Evolutionary conservation across 768 basidiomycete genomes (phyloP).

Genomic region (Hypsizygus marmoreus): DNA sequence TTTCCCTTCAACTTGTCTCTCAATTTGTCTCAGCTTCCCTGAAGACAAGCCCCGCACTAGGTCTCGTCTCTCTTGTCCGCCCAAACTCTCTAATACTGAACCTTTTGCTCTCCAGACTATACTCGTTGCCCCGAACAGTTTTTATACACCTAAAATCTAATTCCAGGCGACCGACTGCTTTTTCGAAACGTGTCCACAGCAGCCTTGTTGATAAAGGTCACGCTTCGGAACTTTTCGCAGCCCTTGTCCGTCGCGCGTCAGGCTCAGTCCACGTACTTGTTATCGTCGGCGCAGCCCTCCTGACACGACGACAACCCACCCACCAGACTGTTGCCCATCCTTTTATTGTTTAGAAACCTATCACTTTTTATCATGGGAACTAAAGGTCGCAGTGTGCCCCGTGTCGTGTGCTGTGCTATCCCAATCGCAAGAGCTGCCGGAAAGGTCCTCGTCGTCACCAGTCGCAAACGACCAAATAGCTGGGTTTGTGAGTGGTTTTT

Average conservation of each 20-base stretch:
- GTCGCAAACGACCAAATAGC: slow-evolving; percentile 74
- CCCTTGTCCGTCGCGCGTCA: slow-evolving; percentile 25
- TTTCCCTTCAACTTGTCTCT: slow-evolving; percentile 6
- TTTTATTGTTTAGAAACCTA: slow-evolving; percentile 8
- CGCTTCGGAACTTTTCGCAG: slow-evolving; percentile 11
- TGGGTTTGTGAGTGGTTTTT: slow-evolving; percentile 84
- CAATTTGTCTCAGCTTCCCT: slow-evolving; percentile 11
- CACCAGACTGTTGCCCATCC: slow-evolving; percentile 5
- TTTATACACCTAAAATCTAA: background rate
- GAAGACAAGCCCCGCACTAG: slow-evolving; percentile 22
- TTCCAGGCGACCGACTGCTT: background rate
- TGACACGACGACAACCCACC: slow-evolving; percentile 21
- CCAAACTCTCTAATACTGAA: background rate
- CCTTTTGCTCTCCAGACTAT: background rate
- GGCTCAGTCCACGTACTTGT: slow-evolving; percentile 18
- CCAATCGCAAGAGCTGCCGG: slow-evolving; percentile 73
- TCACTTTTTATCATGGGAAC: slow-evolving; percentile 44
- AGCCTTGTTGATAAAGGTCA: slow-evolving; percentile 7
- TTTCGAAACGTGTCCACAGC: background rate
- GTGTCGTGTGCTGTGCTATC: slow-evolving; percentile 90
- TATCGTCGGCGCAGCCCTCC: slow-evolving; percentile 26
- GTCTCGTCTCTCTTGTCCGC: slow-evolving; percentile 25
- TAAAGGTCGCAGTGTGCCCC: slow-evolving; percentile 79
- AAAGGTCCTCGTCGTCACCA: slow-evolving; percentile 83
- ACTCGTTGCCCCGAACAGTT: slow-evolving; percentile 8